A percentile compares a stretch with the other conserved stretches of the same genome.
Evolutionary conservation across 2,329 filamentous ascomycete genomes (phyloP).

Genomic region (Venturia nashicola): DNA sequence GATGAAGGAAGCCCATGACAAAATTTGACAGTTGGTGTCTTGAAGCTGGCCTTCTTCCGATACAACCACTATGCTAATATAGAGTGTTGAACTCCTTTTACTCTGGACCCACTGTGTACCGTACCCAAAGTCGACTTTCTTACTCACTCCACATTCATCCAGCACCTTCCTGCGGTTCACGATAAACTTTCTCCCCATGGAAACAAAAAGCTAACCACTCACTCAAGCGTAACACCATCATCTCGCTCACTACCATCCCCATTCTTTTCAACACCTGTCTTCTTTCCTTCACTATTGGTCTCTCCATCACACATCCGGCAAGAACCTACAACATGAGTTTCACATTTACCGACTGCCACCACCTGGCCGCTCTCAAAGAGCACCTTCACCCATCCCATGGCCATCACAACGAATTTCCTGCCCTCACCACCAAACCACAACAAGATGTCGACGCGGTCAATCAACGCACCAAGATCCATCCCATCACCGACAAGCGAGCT

Average conservation of each 20-base stretch:
- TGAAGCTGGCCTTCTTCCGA: not conserved
- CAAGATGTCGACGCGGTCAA: not conserved
- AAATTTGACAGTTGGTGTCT: not conserved
- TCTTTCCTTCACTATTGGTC: not conserved
- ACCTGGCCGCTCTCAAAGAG: not conserved
- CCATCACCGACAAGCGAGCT: not conserved
- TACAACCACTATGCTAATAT: too few relatives aligned
- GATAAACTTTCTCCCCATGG: not conserved
- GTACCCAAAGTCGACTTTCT: not conserved
- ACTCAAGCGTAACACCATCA: not conserved
- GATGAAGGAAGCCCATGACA: not conserved
- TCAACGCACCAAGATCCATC: not conserved
- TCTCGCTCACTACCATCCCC: not conserved
- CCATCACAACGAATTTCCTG: not conserved
- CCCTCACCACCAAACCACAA: not conserved
- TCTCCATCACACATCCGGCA: not conserved
- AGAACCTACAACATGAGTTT: not conserved
- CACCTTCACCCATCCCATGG: not conserved
- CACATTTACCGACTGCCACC: not conserved
- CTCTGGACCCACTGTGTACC: not conserved
- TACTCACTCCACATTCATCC: not conserved
- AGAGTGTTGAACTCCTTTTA: not conserved
- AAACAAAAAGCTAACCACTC: not conserved
- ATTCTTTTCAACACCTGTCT: not conserved
- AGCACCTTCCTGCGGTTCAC: not conserved